Evolutionary conservation across 2,329 filamentous ascomycete species (phyloP).

Genomic region (Fusarium guadeloupense): DNA sequence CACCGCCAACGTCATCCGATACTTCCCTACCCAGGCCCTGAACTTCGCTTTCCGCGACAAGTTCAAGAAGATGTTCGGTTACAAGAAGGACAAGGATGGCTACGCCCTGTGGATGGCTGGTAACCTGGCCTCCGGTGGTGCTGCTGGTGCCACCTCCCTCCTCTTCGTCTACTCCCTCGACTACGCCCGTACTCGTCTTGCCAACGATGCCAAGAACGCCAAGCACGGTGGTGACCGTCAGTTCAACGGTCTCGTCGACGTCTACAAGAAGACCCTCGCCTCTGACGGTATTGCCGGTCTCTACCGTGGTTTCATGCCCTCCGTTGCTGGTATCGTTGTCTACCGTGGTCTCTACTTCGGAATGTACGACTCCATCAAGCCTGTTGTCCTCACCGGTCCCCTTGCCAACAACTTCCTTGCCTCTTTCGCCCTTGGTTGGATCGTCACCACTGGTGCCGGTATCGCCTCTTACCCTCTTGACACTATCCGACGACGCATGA

Average conservation of each 20-base stretch:
- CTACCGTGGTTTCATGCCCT: conserved; percentile 99
- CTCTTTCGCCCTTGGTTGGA: conserved; percentile 98
- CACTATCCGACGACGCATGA: conserved; percentile 99
- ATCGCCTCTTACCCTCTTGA: conserved; percentile 99
- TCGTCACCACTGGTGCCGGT: conserved; percentile 99
- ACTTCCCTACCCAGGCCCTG: conserved; percentile 99
- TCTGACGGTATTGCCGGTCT: conserved; percentile 99
- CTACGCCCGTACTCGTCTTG: conserved; percentile 99
- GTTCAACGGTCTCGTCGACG: conserved; percentile 99
- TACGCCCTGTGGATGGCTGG: conserved; percentile 99
- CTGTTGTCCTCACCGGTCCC: conserved; percentile 88
- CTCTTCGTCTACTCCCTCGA: conserved; percentile 99
- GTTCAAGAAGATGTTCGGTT: conserved; percentile 99
- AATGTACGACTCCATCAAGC: conserved; percentile 99
- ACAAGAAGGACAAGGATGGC: conserved; percentile 99
- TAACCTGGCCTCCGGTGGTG: conserved; percentile 99
- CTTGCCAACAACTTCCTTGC: conserved; percentile 99
- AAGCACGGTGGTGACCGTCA: conserved; percentile 97
- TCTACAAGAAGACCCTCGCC: conserved; percentile 99
- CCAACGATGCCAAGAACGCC: conserved; percentile 99
- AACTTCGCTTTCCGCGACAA: conserved; percentile 99
- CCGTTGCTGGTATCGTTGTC: conserved; percentile 98
- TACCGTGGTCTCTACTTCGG: conserved; percentile 99
- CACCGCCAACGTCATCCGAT: conserved; percentile 99
- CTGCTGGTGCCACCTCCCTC: conserved; percentile 98